Evolutionary conservation across 805 yeast species (phyloP), one percentile per base, ranked within the genome.

Genomic region (Nakazawaea anatomiae): DNA sequence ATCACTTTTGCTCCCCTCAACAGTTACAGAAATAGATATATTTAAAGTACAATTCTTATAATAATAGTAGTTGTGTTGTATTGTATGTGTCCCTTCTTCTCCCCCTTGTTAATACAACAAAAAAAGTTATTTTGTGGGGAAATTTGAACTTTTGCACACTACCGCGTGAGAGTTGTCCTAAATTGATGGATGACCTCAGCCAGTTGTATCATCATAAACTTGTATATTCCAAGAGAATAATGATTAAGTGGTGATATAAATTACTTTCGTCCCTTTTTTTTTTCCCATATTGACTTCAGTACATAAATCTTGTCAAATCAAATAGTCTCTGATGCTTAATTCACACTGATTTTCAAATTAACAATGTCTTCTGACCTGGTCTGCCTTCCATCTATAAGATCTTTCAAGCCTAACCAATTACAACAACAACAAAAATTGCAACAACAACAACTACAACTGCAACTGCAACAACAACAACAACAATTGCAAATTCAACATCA

Each of bases 301-400:
- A 18, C 25, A 18, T 18, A 18, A 18, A 18, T 18, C 25, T 18
- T 18, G 25, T 18, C 25, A 18, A 18, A 18, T 18, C 25, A 18
- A 18, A 18, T 18, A 32, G 11, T 11, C 35, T 32, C 35, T 32
- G 35, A 32, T 32, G 35, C 35, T 3, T 18, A 18, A 18, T 18
- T 18, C 2, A 18, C 25, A 18, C 25, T 18, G 25, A 18, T 18
- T 18, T 18, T 18, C 25, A 18, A 32, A 9, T 32, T 11, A 41
- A 36, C 27, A 8, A 34, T 36, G 42, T 11, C 42, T 7, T 27
- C 47, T 7, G 36, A 42, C 42, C 6, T 47, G 2, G 28, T 36
- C 10, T 42, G 51, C 36, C 46, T 47, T 5, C 46, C 46, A 12
- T 42, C 46, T 12, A 42, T 42, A 18, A 25, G 27, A n/a, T 35